Evolutionary conservation across 2,329 filamentous ascomycete genomes (phyloP), one percentile per base, ranked within the genome.

Genomic region (Rhinocladiella similis): DNA sequence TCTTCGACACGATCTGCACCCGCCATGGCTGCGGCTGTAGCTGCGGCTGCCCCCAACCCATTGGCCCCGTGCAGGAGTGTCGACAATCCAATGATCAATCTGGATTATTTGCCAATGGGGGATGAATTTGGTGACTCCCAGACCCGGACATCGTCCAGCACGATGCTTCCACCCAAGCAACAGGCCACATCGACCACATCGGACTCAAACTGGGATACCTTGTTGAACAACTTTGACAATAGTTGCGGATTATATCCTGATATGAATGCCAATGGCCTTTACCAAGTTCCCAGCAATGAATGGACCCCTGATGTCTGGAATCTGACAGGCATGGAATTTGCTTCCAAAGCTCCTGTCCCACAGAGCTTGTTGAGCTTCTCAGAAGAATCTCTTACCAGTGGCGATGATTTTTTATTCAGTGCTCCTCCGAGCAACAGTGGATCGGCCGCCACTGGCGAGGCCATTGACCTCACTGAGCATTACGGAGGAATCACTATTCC

Each of bases 181-280:
- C 54, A 74, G 77, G 53, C 62, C 63, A 66, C 61, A 13, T 66
- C 68, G 1, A 60, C 69, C 53, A 63, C 68, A 22, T 66, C 70
- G 20, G 75, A 85, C 7, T 79, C 84, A 0, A 90, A 94, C 65
- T 96, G 91, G 91, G 91, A 96, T 70, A 84, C 87, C 1, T 79
- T 96, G 0, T 80, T 96, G 1, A 86, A 88, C 3, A 87, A 87
- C 19, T 85, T 96, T 70, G 91, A 96, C 65, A 54, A 49, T 19
- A 50, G 48, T 20, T 20, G 36, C 3, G 39, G 47, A 5, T 18
- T 59, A 7, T 62, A 58, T 72, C 69, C 42, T 68, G 71, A 36
- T 68, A 72, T 57, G 69, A 71, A 48, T 50, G 38, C 43, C 39
- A 50, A 27, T 25, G 54, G 53, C 19, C 50, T 62, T 9, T 62